Evolutionary conservation across 768 basidiomycete genomes (phyloP).

Genomic region (Boletus vinaceobasis): DNA sequence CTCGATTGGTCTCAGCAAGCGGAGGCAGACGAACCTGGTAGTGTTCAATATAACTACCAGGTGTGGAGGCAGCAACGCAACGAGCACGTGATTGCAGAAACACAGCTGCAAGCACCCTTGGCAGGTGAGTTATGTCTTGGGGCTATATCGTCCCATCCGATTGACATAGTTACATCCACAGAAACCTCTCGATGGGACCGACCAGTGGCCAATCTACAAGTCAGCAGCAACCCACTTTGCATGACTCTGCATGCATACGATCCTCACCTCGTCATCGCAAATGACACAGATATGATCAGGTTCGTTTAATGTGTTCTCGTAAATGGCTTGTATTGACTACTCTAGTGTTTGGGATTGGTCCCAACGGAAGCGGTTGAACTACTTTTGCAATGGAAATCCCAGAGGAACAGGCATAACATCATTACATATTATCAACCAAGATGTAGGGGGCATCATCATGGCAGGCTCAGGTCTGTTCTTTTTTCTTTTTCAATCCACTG

Average conservation of each 20-base stretch:
- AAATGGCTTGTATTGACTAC: not conserved
- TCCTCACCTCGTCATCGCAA: constrained; percentile 79
- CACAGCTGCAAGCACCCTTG: constrained; percentile 61
- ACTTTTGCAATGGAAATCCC: constrained; percentile 88
- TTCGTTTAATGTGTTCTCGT: constrained; percentile 31
- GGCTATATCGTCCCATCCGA: constrained; percentile 19
- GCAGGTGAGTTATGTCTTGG: constrained; percentile 54
- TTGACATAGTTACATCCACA: constrained; percentile 26
- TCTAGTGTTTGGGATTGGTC: constrained; percentile 94
- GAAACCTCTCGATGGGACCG: constrained; percentile 70
- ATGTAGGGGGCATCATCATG: constrained; percentile 85
- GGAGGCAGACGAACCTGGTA: constrained; percentile 95
- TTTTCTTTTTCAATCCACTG: not conserved
- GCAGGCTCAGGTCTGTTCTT: constrained; percentile 71
- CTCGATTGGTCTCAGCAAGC: constrained; percentile 58
- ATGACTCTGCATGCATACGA: constrained; percentile 93
- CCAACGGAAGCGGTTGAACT: constrained; percentile 66
- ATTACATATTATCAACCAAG: constrained; percentile 91
- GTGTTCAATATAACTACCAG: constrained; percentile 90
- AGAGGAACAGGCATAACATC: constrained; percentile 81
- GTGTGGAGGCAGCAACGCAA: constrained; percentile 92
- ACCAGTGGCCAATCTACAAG: constrained; percentile 62
- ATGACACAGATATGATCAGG: constrained; percentile 85
- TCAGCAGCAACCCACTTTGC: constrained; percentile 59
- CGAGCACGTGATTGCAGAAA: constrained; percentile 71